Base-by-base conservation (phyloP, 1,284 basidiomycete species). In the Marasmius fiardii region DNA sequence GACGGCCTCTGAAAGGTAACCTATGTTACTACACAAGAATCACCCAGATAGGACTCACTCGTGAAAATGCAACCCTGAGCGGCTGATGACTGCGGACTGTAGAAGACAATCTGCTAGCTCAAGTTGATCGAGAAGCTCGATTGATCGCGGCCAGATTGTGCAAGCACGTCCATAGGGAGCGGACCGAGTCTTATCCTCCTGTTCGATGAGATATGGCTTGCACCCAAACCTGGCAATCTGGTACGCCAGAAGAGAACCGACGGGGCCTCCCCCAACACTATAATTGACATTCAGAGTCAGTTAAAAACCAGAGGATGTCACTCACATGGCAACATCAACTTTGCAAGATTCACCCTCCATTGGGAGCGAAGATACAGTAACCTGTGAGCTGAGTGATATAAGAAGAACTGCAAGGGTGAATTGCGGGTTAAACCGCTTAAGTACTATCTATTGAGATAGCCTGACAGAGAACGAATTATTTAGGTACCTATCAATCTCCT, bases 151-250 rank as follows among this genome's bases (percentile, higher is more conserved):
- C 65, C 65, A 66, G 43, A 66, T 34, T 10, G 64, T 66, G 16
- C 58, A 56, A 0, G 62, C 64, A 7, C 64, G 61, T 34, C 65
- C 65, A 53, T 66, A 66, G 21, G 54, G 61, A n/a, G 60, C 50
- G 57, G 61, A 57, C 11, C 20, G 41, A 20, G 34, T 55, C 55
- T 66, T 66, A 35, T 66, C 63, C 12, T 64, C 61, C 44, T 65
- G 60, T 55, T 66, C 64, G 33, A 66, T 60, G 2, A 66, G 50
- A 58, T 60, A 64, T 23, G 61, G 61, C 8, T 44, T 52, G 39
- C 64, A 65, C 53, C 64, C 64, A 49, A 65, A 66, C 2, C 64
- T 60, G n/a, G 65, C 61, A 2, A 66, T 54, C 48, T 66, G 64
- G 53, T 63, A 62, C 11, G 65, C 63, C 26, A 66, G 55, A 33